phyloP scores from a whole-genome alignment of 768 basidiomycete species.

The Tricholoma matsutake region DNA sequence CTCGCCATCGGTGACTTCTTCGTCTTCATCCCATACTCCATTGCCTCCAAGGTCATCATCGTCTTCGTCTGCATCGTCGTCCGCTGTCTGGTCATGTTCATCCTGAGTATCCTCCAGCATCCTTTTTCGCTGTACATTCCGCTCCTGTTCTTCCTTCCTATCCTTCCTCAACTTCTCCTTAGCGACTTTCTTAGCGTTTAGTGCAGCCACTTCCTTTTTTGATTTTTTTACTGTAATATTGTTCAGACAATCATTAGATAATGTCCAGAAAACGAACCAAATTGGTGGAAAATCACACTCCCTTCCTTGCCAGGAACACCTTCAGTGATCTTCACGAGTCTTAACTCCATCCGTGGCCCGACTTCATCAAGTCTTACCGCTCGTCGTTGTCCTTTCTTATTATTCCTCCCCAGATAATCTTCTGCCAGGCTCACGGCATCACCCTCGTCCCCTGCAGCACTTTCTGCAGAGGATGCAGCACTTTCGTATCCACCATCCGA shows the following conservation, averaged over 20 bases:
- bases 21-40: constrained; percentile 54
- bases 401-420: constrained; percentile 94
- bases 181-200: constrained; percentile 72
- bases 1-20: constrained; percentile 59
- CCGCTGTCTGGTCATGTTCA: constrained; percentile 32
- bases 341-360: constrained; percentile 92
- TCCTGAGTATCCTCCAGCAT: constrained; percentile 29
- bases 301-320: constrained; percentile 94
- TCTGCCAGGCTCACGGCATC: constrained; percentile 83
- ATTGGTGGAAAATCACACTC: constrained; percentile 89
- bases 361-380: constrained; percentile 93
- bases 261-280: constrained; percentile 55
- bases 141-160: constrained; percentile 85
- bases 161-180: constrained; percentile 74
- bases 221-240: constrained; percentile 79
- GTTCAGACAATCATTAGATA: constrained; percentile 1
- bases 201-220: constrained; percentile 64
- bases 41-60: constrained; percentile 33
- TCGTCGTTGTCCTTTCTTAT: constrained; percentile 85
- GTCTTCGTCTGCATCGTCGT: constrained; percentile 39
- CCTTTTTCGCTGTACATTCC: constrained; percentile 86
- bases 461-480: constrained; percentile 77
- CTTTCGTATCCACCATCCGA: constrained; percentile 76
- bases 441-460: constrained; percentile 81
- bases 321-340: constrained; percentile 90